Conservation (phyloP, 345 rosid species). For the Syzygium aqueum region DNA sequence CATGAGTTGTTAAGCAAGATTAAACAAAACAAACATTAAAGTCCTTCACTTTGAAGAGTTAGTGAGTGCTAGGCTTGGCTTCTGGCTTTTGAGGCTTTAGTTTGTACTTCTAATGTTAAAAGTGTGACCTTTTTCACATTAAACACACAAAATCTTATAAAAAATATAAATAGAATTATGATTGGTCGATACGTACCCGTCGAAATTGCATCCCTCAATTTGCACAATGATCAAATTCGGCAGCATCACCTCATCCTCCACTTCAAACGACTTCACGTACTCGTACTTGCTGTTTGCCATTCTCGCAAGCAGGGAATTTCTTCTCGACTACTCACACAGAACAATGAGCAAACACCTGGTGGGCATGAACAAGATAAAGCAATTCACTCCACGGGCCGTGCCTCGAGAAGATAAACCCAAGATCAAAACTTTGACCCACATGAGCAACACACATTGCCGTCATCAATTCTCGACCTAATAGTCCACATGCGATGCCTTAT, state of each 20-base stretch:
- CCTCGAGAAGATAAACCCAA: not conserved
- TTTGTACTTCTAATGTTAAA: not conserved
- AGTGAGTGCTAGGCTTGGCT: not conserved
- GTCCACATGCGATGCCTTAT: not conserved
- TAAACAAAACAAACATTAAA: not conserved
- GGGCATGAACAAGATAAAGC: not conserved
- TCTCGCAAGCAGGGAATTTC: not conserved
- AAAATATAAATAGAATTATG: not conserved
- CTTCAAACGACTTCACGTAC: slow-evolving; percentile 76
- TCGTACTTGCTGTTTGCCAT: slow-evolving; percentile 96
- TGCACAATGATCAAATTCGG: slow-evolving; percentile 62
- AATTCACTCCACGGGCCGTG: not conserved
- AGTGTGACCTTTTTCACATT: not conserved
- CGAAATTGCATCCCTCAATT: slow-evolving; percentile 48
- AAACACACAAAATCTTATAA: not conserved
- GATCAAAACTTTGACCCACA: not conserved
- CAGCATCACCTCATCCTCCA: slow-evolving; percentile 54
- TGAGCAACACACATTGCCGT: not conserved
- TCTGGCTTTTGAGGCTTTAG: not conserved
- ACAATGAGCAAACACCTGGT: not conserved
- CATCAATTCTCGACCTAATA: not conserved
- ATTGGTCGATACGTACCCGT: slow-evolving; percentile 19
- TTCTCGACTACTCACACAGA: not conserved
- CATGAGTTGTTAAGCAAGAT: not conserved
- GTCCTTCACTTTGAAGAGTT: not conserved